Percentiles rank a stretch among this genome's conserved stretches.
Conservation (phyloP, 2,329 filamentous ascomycete genomes). For the Didymellaceae sp. region DNA sequence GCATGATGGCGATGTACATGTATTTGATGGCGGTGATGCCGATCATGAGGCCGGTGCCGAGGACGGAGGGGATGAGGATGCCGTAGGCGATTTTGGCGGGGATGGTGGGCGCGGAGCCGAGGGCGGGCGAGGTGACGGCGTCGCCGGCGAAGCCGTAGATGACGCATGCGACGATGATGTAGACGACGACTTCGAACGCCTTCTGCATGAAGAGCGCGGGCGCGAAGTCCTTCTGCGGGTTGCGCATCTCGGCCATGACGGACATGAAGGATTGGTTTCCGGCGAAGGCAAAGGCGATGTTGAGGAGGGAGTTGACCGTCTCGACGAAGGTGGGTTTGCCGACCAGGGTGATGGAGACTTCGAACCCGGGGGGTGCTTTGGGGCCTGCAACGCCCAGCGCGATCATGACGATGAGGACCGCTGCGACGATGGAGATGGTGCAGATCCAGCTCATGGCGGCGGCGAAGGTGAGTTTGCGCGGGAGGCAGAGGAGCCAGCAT, state of each 20-base stretch:
- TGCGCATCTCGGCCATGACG: conserved; percentile 69
- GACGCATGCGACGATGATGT: conserved; percentile 68
- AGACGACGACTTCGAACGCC: conserved; percentile 66
- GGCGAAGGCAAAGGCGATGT: conserved; percentile 73
- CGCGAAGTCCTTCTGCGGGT: conserved; percentile 62
- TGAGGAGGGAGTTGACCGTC: conserved; percentile 47
- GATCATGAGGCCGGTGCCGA: conserved; percentile 74
- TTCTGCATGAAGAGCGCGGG: conserved; percentile 65
- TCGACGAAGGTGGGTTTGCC: conserved; percentile 38
- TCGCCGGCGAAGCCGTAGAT: conserved; percentile 71
- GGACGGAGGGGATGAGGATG: conserved; percentile 71
- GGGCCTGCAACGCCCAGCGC: conserved; percentile 63
- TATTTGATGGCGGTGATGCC: conserved; percentile 71
- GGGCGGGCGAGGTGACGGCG: conserved; percentile 67
- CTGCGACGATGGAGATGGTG: conserved; percentile 64
- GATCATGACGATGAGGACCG: conserved; percentile 72
- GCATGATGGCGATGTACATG: conserved; percentile 68
- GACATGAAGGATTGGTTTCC: conserved; percentile 72
- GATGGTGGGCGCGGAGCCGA: conserved; percentile 64
- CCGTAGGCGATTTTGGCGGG: conserved; percentile 72
- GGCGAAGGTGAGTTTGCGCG: conserved; percentile 67
- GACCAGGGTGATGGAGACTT: conserved; percentile 30
- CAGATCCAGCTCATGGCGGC: conserved; percentile 65
- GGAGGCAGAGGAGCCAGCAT: conserved; percentile 65
- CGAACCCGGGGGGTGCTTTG: conserved; percentile 40